Percentiles rank a stretch among this genome's conserved stretches.
phyloP scores from a whole-genome alignment of 306 rosid genomes.

The Heteromeles arbutifolia region DNA sequence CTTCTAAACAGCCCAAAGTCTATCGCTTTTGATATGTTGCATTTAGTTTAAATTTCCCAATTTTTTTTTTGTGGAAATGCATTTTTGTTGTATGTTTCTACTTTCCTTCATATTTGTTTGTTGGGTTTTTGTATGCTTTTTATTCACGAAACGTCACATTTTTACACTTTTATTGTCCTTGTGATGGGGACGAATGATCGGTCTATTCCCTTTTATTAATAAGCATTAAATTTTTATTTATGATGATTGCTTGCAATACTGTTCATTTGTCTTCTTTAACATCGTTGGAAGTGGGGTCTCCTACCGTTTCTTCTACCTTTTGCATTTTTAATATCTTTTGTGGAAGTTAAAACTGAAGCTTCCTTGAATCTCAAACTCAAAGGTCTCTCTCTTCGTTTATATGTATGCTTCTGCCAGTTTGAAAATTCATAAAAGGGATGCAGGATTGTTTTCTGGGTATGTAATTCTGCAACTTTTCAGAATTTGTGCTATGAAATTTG shows the following conservation, averaged over 20 bases:
- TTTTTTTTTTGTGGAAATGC: neutral
- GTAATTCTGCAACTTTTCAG: neutral
- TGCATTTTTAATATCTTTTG: neutral
- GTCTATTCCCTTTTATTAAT: neutral
- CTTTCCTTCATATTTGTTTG: neutral
- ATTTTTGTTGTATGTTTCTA: neutral
- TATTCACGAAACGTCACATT: neutral
- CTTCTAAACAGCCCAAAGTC: too few species aligned
- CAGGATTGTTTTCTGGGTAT: neutral
- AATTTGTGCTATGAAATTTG: neutral
- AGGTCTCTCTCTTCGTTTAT: neutral
- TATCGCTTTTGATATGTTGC: neutral
- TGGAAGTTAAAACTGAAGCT: constrained; percentile 14
- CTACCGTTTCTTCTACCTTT: constrained; percentile 13
- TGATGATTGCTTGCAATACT: neutral
- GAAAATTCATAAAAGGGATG: neutral
- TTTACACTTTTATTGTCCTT: neutral
- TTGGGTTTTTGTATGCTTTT: neutral
- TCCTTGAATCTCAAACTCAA: constrained; percentile 35
- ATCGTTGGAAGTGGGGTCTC: constrained; percentile 1
- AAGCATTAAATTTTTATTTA: neutral
- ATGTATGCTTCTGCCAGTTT: neutral
- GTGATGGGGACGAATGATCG: neutral
- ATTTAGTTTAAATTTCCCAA: neutral
- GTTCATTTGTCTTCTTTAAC: constrained; percentile 11